phyloP scores from a whole-genome alignment of 306 rosid species.

The Alnus glutinosa region DNA sequence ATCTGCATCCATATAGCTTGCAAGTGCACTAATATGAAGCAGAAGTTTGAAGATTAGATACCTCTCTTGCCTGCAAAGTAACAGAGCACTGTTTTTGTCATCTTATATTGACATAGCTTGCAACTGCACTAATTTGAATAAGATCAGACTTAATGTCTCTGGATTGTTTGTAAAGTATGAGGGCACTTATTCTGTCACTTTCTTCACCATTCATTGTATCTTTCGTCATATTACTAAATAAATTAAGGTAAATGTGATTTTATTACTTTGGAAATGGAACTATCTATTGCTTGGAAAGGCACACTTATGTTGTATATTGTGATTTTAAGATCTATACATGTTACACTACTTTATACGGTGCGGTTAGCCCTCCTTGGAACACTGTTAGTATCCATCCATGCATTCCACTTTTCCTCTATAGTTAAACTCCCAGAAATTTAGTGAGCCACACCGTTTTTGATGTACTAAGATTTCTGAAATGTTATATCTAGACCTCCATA shows the following conservation, averaged over 20 bases:
- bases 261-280: neutral
- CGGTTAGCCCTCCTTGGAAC: neutral
- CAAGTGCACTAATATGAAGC: too few species aligned
- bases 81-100: neutral
- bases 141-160: neutral
- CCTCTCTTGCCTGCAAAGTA: neutral
- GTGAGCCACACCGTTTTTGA: neutral
- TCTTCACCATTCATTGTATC: too few species aligned
- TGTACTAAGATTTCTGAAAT: neutral
- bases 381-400: neutral
- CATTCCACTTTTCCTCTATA: neutral
- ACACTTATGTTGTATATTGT: neutral
- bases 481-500: neutral
- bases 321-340: neutral
- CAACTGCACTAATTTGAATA: neutral
- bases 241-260: neutral
- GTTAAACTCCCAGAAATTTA: neutral
- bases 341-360: neutral
- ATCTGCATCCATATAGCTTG: too few species aligned
- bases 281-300: neutral
- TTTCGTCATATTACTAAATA: too few species aligned
- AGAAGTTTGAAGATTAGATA: too few species aligned
- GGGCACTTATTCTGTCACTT: neutral
- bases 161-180: constrained; percentile 1
- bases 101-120: neutral